Base-by-base conservation (phyloP, 2,329 filamentous ascomycete species). In the Aspergillus ustus region DNA sequence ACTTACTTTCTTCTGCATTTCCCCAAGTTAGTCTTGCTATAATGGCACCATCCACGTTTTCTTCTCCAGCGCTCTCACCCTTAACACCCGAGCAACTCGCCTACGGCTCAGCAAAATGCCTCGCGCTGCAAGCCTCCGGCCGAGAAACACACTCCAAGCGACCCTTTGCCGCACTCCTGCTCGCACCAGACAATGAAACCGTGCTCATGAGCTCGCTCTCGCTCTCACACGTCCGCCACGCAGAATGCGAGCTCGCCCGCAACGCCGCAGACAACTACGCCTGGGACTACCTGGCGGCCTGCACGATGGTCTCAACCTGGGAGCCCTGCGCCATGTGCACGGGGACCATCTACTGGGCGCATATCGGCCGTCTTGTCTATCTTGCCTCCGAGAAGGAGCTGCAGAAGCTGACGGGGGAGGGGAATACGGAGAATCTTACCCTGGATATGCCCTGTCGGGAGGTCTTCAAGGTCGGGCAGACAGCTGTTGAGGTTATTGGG, bases 321-420 rank as follows among this genome's bases (percentile, higher is more conserved):
- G 83, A 85, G 69, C 83, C 83, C 2, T 85, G 83, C 62, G 82
- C 81, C 20, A 85, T 85, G 83, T 85, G 82, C 66, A 71, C 74
- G 43, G 78, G 77, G 5, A 80, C 80, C 2, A 76, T 81, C 49
- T 80, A 82, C 65, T 85, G 83, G 83, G 82, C 82, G 44, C 80
- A 84, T 66, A 84, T 85, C 59, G 83, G 83, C 6, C 74, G 83
- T 2, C 70, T 85, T 40, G 76, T 85, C 4, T 85, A 84, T 65
- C 79, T 80, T 3, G 83, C 81, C 1, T 80, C 78, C 51, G 83
- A 85, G 67, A 77, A 80, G 61, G 75, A 78, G 57, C 66, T 85
- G 64, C 75, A 77, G 17, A 69, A 72, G 40, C 63, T 85, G 48
- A 83, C 81, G 0, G 83, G 82, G 0, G 72, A 72, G 2, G 79